Evolutionary conservation across 148 eudicot species (phyloP).

Genomic region (Vaccinium darrowii): DNA sequence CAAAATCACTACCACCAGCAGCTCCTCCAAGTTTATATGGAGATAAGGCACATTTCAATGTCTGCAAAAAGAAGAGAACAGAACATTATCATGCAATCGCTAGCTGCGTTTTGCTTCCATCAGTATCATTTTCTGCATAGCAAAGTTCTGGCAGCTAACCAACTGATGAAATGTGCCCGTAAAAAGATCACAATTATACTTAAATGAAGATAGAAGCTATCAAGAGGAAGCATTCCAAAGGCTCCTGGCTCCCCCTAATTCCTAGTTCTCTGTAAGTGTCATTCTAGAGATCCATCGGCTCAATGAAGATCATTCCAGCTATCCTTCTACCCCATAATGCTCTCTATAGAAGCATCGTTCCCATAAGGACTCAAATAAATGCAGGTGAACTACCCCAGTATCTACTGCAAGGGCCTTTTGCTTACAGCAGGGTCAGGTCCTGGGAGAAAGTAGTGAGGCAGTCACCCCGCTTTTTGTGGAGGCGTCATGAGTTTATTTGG

Average conservation of each 20-base stretch:
- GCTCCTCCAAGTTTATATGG: slow-evolving; percentile 98
- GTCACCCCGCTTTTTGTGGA: background rate
- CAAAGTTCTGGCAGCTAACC: slow-evolving; percentile 1
- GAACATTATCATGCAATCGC: background rate
- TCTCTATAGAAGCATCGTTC: background rate
- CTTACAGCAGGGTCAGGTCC: background rate
- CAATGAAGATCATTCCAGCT: background rate
- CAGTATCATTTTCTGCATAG: background rate
- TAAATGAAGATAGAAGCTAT: background rate
- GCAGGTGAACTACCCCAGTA: background rate
- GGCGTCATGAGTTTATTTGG: background rate
- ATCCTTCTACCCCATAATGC: background rate
- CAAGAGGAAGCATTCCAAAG: background rate
- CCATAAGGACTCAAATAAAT: background rate
- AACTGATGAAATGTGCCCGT: background rate
- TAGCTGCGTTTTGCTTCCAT: background rate
- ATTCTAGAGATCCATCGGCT: background rate
- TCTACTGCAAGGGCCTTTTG: background rate
- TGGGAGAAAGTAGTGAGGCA: background rate
- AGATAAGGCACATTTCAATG: slow-evolving; percentile 86
- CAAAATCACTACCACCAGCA: slow-evolving; percentile 99
- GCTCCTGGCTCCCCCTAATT: background rate
- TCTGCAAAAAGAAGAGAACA: slow-evolving; percentile 39
- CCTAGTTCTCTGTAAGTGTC: background rate
- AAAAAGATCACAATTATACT: background rate